Base-by-base conservation (phyloP, 306 rosid genomes). In the Betula pendula region DNA sequence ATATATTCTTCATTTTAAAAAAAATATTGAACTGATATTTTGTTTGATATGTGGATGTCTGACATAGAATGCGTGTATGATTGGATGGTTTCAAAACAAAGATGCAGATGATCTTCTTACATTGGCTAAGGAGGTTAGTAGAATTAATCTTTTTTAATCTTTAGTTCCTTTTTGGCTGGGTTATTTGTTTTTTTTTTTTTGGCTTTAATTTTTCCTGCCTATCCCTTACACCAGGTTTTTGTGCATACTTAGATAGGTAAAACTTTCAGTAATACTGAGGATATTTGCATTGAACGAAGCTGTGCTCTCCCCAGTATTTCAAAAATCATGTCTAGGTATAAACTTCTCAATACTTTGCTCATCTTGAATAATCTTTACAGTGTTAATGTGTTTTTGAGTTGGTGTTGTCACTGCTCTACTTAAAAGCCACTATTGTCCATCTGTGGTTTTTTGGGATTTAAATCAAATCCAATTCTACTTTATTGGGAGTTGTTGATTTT, bases 61-160 rank as follows among this genome's bases (percentile, higher is more conserved):
- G 68, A 62, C 13, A 15, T 62, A 62, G 68, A 62, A 31, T 62
- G 68, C 68, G 31, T 62, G 68, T 62, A 62, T 62, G 68, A 31
- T 31, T 31, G 68, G 68, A 62, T 62, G 68, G 68, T 62, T 62
- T 62, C 68, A 62, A 31, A 31, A 29, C 16, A 19, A 62, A 62
- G 68, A 62, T 62, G 19, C 42, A 62, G 43, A 15, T 16, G 43
- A 29, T 62, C 68, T 62, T 62, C 68, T 62, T 62, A 16, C 43
- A 15, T 29, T 31, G 68, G 68, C 68, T 62, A 35, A 62, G 43
- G 68, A 62, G 68, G 68, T 62, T 8, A 16, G 68, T 6, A 62
- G 5, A 62, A 62, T 62, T 62, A 14, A 29, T 31, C 20, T 16
- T 27, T 16, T 27, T 60, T 27, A 60, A 27, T 14, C 6, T 24